Evolutionary conservation across 192 early-diverging fungal species (phyloP), one percentile per base, ranked within the genome.

Genomic region (Coemansia sp.): DNA sequence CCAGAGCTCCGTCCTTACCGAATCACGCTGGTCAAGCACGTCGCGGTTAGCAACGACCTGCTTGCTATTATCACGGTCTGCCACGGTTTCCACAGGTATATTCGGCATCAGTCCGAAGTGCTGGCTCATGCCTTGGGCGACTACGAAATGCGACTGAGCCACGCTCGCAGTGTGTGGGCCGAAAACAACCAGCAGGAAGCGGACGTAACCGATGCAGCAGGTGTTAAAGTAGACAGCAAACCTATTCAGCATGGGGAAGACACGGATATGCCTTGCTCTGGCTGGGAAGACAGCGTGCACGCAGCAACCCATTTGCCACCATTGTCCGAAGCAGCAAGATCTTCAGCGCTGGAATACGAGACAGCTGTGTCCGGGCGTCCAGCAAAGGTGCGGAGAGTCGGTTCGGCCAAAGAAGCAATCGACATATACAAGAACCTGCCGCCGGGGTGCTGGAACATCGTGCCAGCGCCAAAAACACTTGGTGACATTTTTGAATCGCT

Each of bases 401-500:
- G 22, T 40, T 25, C 14, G 22, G 29, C 7, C 14, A n/a, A 5
- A 42, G 51, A 65, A 0, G 29, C 25, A n/a, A 14, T n/a, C 2
- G 80, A 77, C 20, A 11, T 82, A 10, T 82, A 70, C 51, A 72
- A 55, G 36, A 63, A 63, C 54, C 76, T 68, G 63, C 82, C 74
- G 63, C 86, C 69, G 10, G 90, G 93, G 58, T 95, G 90, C 64
- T 94, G 94, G 94, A 80, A 84, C 38, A 75, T 89, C 33, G 66
- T 92, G n/a, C 80, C 83, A 10, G 86, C 94, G n/a, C 96, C 96
- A 22, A 98, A 98, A 63, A 89, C 92, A 0, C 68, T 93, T 48
- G 90, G 90, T 7, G 96, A 98, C 80, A 69, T 96, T 1, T 84
- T 95, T n/a, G 96, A 98, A 74, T 89, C 91, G 40, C 84, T 95